A percentile compares a stretch with the other conserved stretches of the same genome.
These are phyloP conservation scores for Dalbergia cultrata DNA, from an alignment of 306 rosid species.

Conservation along the genomic window DNA sequence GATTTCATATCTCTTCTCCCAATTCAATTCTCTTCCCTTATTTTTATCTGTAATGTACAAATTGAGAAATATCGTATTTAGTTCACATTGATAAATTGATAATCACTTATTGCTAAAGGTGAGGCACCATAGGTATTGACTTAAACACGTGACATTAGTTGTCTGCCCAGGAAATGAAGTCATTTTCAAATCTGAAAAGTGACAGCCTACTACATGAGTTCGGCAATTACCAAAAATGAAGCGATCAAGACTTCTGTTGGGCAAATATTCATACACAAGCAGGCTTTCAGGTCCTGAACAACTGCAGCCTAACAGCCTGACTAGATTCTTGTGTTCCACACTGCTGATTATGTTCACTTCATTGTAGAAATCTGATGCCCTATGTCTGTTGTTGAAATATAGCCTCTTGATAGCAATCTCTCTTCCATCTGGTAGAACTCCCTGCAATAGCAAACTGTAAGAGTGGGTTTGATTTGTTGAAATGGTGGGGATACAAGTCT, in stretches of 20 bases:
- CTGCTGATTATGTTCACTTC: constrained; percentile 89
- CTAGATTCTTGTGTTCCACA: constrained; percentile 87
- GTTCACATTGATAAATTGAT: neutral
- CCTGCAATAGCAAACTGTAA: constrained; percentile 50
- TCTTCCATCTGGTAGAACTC: constrained; percentile 82
- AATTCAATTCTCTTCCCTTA: constrained; percentile 70
- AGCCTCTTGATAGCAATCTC: constrained; percentile 94
- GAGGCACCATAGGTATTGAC: neutral
- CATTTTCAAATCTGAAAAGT: constrained; percentile 12
- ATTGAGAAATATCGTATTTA: constrained; percentile 29
- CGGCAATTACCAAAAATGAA: constrained; percentile 77
- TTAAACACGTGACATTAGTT: neutral
- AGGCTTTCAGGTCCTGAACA: constrained; percentile 97
- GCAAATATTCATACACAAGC: constrained; percentile 84
- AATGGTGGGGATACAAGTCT: constrained; percentile 28
- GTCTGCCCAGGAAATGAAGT: neutral
- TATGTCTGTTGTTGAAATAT: constrained; percentile 81
- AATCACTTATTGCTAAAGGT: too few species aligned
- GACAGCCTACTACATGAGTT: constrained; percentile 18
- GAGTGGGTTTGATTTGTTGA: constrained; percentile 11
- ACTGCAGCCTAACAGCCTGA: constrained; percentile 87
- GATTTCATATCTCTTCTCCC: constrained; percentile 86
- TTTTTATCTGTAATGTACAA: constrained; percentile 58
- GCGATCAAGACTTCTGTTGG: constrained; percentile 85
- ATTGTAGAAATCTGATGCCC: constrained; percentile 88